These are phyloP conservation scores for Tylopilus sp. DNA, from an alignment of 768 basidiomycete genomes.

Conservation along the genomic window DNA sequence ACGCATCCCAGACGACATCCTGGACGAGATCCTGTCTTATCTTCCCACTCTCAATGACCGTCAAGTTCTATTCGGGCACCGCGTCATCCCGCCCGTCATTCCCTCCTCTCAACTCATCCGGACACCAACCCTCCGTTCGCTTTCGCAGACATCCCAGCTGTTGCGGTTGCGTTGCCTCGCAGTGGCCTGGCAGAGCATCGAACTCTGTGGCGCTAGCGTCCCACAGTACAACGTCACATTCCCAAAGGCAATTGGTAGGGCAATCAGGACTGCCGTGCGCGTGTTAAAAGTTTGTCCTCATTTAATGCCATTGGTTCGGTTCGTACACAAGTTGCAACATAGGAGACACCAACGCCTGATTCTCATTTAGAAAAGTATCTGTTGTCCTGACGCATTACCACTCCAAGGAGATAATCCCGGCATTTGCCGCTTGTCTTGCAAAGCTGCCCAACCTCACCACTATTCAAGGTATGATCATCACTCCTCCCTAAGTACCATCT, in stretches of 20 bases:
- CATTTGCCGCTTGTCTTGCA: conserved; percentile 6
- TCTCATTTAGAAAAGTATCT: not conserved
- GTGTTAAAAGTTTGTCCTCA: conserved; percentile 5
- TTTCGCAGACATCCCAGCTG: too few relatives aligned
- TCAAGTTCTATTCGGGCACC: too few relatives aligned
- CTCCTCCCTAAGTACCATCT: not conserved
- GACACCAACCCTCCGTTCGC: too few relatives aligned
- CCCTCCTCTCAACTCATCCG: too few relatives aligned
- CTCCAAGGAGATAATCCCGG: not conserved
- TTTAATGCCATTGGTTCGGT: conserved; percentile 6
- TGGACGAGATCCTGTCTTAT: too few relatives aligned
- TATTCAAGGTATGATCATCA: conserved; percentile 2
- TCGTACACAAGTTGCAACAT: not conserved
- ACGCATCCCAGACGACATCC: too few relatives aligned
- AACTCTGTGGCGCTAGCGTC: not conserved
- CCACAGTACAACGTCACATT: not conserved
- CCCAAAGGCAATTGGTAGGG: not conserved
- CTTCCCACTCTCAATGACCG: too few relatives aligned
- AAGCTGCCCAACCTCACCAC: conserved; percentile 5
- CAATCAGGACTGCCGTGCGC: not conserved
- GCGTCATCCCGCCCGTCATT: too few relatives aligned
- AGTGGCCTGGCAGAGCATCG: conserved; percentile 4
- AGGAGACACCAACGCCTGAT: not conserved
- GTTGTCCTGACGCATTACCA: not conserved
- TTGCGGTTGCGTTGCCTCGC: conserved; percentile 5